phyloP scores from a whole-genome alignment of 2,329 filamentous ascomycete genomes.

The Colletotrichum caudatum region DNA sequence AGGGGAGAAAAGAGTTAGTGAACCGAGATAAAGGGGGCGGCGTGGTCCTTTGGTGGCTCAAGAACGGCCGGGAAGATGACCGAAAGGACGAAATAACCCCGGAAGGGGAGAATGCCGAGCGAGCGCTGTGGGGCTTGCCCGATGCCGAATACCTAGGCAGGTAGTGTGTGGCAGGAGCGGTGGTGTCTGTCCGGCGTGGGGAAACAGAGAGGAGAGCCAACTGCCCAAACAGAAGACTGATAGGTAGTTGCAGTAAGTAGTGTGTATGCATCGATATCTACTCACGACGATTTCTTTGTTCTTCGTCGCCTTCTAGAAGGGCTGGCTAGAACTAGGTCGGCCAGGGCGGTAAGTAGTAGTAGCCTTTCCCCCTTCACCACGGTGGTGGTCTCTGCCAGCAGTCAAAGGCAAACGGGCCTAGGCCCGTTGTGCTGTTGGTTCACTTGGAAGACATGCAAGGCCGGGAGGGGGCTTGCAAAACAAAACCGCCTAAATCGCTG shows the following conservation, averaged over 20 bases:
- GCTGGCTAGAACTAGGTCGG: background rate
- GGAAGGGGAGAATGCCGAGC: conserved; percentile 31
- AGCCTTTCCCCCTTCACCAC: background rate
- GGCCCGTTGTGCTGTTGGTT: background rate
- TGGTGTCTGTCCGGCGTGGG: conserved; percentile 14
- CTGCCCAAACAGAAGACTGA: background rate
- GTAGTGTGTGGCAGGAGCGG: conserved; percentile 29
- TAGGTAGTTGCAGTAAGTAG: background rate
- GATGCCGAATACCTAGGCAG: background rate
- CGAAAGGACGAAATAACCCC: background rate
- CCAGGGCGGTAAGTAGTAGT: background rate
- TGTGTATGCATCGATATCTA: background rate
- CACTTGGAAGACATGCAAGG: background rate
- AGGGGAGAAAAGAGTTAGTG: background rate
- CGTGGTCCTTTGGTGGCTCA: too few species aligned
- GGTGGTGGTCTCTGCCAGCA: background rate
- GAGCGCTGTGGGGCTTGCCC: conserved; percentile 21
- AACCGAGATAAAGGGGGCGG: background rate
- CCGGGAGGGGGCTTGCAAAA: conserved; percentile 11
- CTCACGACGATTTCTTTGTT: conserved; percentile 6
- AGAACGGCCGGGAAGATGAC: conserved; percentile 25
- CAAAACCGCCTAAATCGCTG: background rate
- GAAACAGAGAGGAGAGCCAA: background rate
- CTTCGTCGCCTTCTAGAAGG: conserved; percentile 3
- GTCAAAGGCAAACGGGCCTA: background rate